These are phyloP conservation scores for Dactylonectria macrodidyma DNA, from an alignment of 2,329 filamentous ascomycete species.

Conservation along the genomic window DNA sequence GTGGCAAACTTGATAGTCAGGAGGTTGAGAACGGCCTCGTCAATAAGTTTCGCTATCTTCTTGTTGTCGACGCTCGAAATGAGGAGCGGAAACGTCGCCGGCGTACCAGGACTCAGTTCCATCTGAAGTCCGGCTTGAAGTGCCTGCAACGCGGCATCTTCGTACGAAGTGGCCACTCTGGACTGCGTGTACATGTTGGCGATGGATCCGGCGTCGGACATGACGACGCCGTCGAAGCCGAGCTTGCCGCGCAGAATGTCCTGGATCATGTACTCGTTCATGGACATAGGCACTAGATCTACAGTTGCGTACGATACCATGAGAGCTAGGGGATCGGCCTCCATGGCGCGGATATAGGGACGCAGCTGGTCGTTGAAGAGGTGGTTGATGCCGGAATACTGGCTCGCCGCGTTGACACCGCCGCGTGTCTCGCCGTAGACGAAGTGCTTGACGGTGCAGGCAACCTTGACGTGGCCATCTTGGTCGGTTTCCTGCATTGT, in stretches of 20 bases:
- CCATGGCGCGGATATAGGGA: conserved; percentile 50
- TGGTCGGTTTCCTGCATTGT: conserved; percentile 54
- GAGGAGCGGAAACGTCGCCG: conserved; percentile 44
- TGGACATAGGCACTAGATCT: conserved; percentile 50
- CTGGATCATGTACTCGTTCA: conserved; percentile 52
- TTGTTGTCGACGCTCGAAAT: conserved; percentile 39
- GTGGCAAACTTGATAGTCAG: conserved; percentile 51
- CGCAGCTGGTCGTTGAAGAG: conserved; percentile 51
- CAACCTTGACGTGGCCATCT: conserved; percentile 51
- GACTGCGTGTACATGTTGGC: conserved; percentile 47
- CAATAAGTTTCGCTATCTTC: conserved; percentile 41
- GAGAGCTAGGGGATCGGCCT: conserved; percentile 47
- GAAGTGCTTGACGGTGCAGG: conserved; percentile 56
- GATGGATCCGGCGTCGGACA: conserved; percentile 52
- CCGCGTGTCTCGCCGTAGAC: conserved; percentile 52
- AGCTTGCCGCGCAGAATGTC: conserved; percentile 44
- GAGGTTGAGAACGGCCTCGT: conserved; percentile 45
- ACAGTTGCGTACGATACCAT: conserved; percentile 53
- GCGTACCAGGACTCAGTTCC: conserved; percentile 47
- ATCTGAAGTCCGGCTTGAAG: conserved; percentile 48
- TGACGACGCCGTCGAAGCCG: conserved; percentile 52
- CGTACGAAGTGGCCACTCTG: conserved; percentile 46
- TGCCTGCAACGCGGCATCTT: conserved; percentile 47
- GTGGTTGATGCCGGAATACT: conserved; percentile 52
- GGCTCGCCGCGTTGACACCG: conserved; percentile 53